Evolutionary conservation across 495 filamentous ascomycete genomes (phyloP).

Genomic region (Neurospora sp.): DNA sequence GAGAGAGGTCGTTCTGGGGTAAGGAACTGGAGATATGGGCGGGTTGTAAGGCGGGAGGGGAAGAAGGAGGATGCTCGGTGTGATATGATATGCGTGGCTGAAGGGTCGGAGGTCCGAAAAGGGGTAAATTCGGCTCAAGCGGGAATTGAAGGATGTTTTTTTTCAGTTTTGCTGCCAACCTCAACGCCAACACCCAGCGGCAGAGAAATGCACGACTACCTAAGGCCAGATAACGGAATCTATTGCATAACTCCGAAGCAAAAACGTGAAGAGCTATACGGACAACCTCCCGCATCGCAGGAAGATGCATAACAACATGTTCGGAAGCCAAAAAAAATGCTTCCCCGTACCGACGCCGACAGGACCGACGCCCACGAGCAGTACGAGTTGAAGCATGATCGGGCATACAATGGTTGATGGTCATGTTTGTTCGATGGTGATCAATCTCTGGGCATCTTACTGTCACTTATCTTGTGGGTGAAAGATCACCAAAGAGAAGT

Average conservation of each 20-base stretch:
- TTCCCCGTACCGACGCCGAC: background rate
- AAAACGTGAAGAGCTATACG: background rate
- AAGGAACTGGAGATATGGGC: background rate
- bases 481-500: too few species aligned
- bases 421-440: background rate
- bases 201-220: background rate
- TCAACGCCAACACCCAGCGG: background rate
- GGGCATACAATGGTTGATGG: too few species aligned
- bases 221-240: background rate
- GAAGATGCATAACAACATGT: background rate
- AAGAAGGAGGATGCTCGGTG: background rate
- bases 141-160: background rate
- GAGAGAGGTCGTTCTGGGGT: background rate
- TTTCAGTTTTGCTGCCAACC: background rate
- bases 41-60: background rate
- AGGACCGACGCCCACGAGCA: background rate
- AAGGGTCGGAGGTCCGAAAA: background rate
- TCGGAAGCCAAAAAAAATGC: background rate
- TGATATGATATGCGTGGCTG: background rate
- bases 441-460: background rate
- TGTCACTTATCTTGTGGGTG: background rate
- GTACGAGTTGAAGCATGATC: background rate
- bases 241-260: background rate
- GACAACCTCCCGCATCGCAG: background rate
- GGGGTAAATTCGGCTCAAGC: background rate